Evolutionary conservation across 495 filamentous ascomycete species (phyloP).

Genomic region (Xylaria bambusicola): DNA sequence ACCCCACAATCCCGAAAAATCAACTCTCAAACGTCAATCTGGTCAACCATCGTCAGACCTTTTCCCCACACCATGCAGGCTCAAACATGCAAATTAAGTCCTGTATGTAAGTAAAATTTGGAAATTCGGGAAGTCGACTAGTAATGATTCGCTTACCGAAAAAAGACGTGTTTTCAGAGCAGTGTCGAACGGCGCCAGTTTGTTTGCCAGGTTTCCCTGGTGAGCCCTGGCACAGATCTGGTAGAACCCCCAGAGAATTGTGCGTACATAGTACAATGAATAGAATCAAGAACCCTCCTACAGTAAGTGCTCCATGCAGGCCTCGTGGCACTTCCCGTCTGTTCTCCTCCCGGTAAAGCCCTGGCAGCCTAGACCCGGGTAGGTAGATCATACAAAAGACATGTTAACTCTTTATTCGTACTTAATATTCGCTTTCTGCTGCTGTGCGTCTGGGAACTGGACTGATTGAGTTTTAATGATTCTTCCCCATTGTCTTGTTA

Average conservation of each 20-base stretch:
- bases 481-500: not conserved
- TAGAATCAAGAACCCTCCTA: too few species aligned
- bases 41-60: constrained; percentile 2
- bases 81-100: not conserved
- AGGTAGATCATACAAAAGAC: too few species aligned
- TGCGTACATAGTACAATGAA: too few species aligned
- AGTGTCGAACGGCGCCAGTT: too few species aligned
- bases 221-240: too few species aligned
- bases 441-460: too few species aligned
- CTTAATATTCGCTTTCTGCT: not conserved
- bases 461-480: too few species aligned
- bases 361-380: too few species aligned
- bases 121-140: too few species aligned
- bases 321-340: constrained; percentile 11
- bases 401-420: not conserved
- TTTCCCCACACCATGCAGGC: constrained; percentile 7
- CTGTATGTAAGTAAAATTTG: too few species aligned
- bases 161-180: not conserved
- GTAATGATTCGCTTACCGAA: not conserved
- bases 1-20: constrained; percentile 9
- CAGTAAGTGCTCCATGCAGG: too few species aligned
- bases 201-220: not conserved
- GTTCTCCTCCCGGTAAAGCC: not conserved
- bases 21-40: constrained; percentile 9
- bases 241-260: too few species aligned